phyloP scores from a whole-genome alignment of 371 early-diverging fungal species.

The Mortierella sp. region DNA sequence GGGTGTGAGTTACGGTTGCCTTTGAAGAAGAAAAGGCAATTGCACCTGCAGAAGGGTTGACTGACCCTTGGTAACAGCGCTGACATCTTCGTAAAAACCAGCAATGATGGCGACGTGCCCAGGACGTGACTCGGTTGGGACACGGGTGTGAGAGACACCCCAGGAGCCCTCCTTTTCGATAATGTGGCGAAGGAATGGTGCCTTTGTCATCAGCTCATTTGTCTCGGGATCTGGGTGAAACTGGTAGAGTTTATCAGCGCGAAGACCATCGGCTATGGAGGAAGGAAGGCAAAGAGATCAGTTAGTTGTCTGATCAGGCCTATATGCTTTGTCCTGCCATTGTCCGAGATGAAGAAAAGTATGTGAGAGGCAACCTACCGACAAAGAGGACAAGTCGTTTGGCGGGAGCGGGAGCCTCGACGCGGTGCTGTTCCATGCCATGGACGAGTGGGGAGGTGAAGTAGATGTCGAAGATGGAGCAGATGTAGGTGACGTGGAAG shows the following conservation, averaged over 20 bases:
- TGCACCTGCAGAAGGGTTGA: neutral
- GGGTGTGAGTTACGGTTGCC: neutral
- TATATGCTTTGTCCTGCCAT: neutral
- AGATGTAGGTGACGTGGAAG: conserved; percentile 91
- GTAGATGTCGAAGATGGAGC: conserved; percentile 97
- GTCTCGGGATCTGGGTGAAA: conserved; percentile 60
- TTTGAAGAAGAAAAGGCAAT: neutral
- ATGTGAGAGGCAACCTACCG: conserved; percentile 63
- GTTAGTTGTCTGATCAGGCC: neutral
- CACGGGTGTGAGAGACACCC: conserved; percentile 96
- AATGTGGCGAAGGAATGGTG: conserved; percentile 82
- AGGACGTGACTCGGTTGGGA: conserved; percentile 98
- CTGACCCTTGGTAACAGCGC: conserved; percentile 94
- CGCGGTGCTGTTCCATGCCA: conserved; percentile 90
- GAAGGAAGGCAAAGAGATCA: neutral
- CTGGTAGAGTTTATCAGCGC: conserved; percentile 93
- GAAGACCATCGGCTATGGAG: conserved; percentile 87
- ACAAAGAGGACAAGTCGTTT: conserved; percentile 92
- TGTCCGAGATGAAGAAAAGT: neutral
- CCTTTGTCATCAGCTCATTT: conserved; percentile 60
- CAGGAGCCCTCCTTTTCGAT: conserved; percentile 79
- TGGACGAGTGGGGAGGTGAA: conserved; percentile 97
- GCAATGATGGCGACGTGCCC: conserved; percentile 98
- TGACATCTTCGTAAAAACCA: conserved; percentile 98
- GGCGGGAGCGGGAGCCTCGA: conserved; percentile 84